A percentile compares a stretch with the other conserved stretches of the same genome.
phyloP scores from a whole-genome alignment of 139 green algal genomes.

The Coelastrella sp. region DNA sequence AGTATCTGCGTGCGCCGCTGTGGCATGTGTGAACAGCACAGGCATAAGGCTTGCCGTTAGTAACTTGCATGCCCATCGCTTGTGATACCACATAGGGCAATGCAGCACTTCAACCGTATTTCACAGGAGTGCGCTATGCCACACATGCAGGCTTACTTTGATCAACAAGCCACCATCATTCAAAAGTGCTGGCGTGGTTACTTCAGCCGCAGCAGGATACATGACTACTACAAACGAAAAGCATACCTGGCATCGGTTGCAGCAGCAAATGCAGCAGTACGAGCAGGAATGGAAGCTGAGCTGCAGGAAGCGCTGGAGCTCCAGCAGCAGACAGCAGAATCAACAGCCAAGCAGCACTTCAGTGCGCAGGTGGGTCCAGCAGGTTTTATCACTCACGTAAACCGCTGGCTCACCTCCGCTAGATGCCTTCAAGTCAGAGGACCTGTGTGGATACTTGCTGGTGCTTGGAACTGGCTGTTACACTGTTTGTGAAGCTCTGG shows the following conservation, averaged over 20 bases:
- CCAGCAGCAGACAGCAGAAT: slow-evolving; percentile 55
- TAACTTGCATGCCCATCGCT: too few relatives aligned
- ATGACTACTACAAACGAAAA: slow-evolving; percentile 78
- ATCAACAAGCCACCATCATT: slow-evolving; percentile 67
- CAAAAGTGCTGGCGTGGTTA: slow-evolving; percentile 75
- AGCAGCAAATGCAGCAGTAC: slow-evolving; percentile 47
- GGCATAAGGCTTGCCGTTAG: too few relatives aligned
- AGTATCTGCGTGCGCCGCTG: too few relatives aligned
- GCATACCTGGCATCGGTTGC: slow-evolving; percentile 67
- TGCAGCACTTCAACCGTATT: too few relatives aligned
- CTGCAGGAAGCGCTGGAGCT: slow-evolving; percentile 19
- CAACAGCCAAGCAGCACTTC: slow-evolving; percentile 56
- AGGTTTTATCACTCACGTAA: too few relatives aligned
- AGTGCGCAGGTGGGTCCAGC: slow-evolving; percentile 48
- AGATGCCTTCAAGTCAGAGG: too few relatives aligned
- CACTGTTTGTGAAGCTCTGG: too few relatives aligned
- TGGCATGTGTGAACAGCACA: too few relatives aligned
- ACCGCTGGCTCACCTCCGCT: too few relatives aligned
- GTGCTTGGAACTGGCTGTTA: too few relatives aligned
- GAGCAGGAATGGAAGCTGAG: slow-evolving; percentile 39
- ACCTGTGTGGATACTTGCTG: too few relatives aligned
- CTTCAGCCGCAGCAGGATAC: slow-evolving; percentile 73
- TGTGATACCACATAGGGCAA: too few relatives aligned
- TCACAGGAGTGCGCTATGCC: neutral
- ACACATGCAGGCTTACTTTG: slow-evolving; percentile 71